phyloP scores from a whole-genome alignment of 257 asterid genomes.

The Penstemon davidsonii region DNA sequence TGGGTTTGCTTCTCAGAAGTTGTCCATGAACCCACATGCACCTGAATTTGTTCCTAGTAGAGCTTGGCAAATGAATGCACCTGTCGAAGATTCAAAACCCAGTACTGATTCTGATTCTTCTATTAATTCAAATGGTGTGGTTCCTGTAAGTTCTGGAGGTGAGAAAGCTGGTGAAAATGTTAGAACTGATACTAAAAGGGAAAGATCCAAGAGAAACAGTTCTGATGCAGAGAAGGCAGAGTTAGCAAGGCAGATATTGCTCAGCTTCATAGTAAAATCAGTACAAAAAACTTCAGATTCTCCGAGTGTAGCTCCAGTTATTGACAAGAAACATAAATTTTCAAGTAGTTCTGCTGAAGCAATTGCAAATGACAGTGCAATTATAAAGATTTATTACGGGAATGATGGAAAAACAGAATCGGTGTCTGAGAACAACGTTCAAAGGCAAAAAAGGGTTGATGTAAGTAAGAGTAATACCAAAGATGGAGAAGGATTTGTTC shows the following conservation, averaged over 20 bases:
- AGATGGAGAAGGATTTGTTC: constrained; percentile 90
- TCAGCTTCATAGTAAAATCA: constrained; percentile 91
- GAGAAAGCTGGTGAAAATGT: constrained; percentile 48
- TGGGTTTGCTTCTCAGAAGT: constrained; percentile 41
- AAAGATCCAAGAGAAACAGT: constrained; percentile 46
- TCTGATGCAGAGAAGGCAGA: constrained; percentile 79
- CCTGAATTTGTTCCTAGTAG: constrained; percentile 84
- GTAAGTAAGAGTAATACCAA: constrained; percentile 41
- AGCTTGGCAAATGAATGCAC: constrained; percentile 51
- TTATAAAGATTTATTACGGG: constrained; percentile 64
- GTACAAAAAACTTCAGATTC: constrained; percentile 72
- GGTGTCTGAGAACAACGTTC: constrained; percentile 36
- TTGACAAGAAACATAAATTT: constrained; percentile 49
- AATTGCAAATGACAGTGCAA: constrained; percentile 73
- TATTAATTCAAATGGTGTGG: constrained; percentile 36
- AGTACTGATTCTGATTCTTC: constrained; percentile 43
- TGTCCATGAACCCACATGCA: constrained; percentile 88
- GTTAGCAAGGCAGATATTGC: constrained; percentile 87
- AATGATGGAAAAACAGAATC: constrained; percentile 48
- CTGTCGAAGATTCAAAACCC: constrained; percentile 49
- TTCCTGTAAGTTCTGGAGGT: constrained; percentile 35
- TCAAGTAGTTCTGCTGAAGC: constrained; percentile 68
- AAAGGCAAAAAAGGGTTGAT: constrained; percentile 35
- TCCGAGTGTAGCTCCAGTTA: constrained; percentile 34
- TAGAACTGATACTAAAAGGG: constrained; percentile 32